Evolutionary conservation across 2,329 filamentous ascomycete genomes (phyloP), one percentile per base, ranked within the genome.

Genomic region (Alternaria infectoria): DNA sequence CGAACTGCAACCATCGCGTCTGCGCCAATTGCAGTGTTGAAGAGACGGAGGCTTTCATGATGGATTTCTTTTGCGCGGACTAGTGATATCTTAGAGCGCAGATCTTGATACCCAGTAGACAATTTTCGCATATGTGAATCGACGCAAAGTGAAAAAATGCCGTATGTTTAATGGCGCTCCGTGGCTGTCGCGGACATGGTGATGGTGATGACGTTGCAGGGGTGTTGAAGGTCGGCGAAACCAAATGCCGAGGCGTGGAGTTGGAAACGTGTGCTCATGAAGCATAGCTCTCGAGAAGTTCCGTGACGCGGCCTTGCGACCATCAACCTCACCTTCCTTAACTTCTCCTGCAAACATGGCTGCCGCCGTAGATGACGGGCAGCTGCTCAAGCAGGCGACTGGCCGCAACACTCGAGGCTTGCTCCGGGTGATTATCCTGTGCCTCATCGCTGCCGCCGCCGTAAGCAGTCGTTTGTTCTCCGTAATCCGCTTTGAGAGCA

Each of bases 401-500:
- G 90, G 90, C 76, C 88, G 90, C 81, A 97, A 90, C 81, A 92
- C 93, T 67, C 90, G 94, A 81, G 91, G 93, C 69, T 83, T 98
- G 76, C 86, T 99, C 69, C 90, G 94, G 79, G 89, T 97, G 73
- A 87, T 96, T 77, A 99, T 99, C 83, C 89, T 99, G 74, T 87
- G 86, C 77, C 89, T 95, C 77, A 97, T 99, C 82, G 96, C 96
- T 69, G 93, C 89, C 62, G 94, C 96, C 67, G 93, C 95, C 71
- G 88, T 98, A 78, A 89, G 94, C 71, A 97, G 94, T 82, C 93
- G 96, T 82, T 86, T 99, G 72, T 99, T 99, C 87, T 97, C 93
- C 77, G 96, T 99, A 71, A 98, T 99, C 83, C 92, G 96, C 72
- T 99, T 99, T 80, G 96, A 99, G 84, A 97, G 93, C 84, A 99